A percentile compares a stretch with the other conserved stretches of the same genome.
phyloP scores from a whole-genome alignment of 2,329 filamentous ascomycete species.

The Cordyceps cateniannulata region DNA sequence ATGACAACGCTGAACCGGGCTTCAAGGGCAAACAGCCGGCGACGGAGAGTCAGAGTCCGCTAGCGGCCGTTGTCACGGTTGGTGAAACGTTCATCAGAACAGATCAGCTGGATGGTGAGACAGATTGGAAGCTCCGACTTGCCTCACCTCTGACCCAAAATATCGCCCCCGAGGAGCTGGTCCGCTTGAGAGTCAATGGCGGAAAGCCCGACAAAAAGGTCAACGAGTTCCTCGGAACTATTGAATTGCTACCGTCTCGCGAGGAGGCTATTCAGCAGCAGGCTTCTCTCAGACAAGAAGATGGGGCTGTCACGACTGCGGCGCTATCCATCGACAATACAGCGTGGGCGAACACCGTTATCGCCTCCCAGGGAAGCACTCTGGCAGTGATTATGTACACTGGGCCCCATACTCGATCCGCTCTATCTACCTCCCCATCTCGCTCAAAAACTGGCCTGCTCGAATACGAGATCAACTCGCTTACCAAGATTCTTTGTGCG shows the following conservation, averaged over 20 bases:
- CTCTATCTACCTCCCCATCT: constrained; percentile 84
- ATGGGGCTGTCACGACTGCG: constrained; percentile 47
- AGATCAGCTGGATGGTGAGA: constrained; percentile 95
- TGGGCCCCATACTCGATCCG: constrained; percentile 86
- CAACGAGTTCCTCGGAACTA: constrained; percentile 88
- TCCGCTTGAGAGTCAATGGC: constrained; percentile 64
- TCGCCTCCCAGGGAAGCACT: constrained; percentile 85
- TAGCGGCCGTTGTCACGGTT: constrained; percentile 36
- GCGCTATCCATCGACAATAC: constrained; percentile 93
- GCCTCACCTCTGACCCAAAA: constrained; percentile 80
- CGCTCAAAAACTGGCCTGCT: constrained; percentile 90
- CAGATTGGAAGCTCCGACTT: constrained; percentile 93
- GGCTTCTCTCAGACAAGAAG: constrained; percentile 25
- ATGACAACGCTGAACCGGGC: constrained; percentile 26
- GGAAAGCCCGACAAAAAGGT: constrained; percentile 90
- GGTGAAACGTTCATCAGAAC: constrained; percentile 97
- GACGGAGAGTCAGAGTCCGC: constrained; percentile 19
- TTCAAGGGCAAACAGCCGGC: constrained; percentile 31
- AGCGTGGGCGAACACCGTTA: constrained; percentile 96
- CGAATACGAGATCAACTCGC: constrained; percentile 92
- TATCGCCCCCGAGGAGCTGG: constrained; percentile 66
- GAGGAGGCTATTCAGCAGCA: constrained; percentile 40
- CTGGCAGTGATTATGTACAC: constrained; percentile 91
- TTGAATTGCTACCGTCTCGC: constrained; percentile 62
- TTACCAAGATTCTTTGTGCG: constrained; percentile 92